Base-by-base conservation (phyloP, 2,329 filamentous ascomycete genomes). In the Penicillium janthinellum region DNA sequence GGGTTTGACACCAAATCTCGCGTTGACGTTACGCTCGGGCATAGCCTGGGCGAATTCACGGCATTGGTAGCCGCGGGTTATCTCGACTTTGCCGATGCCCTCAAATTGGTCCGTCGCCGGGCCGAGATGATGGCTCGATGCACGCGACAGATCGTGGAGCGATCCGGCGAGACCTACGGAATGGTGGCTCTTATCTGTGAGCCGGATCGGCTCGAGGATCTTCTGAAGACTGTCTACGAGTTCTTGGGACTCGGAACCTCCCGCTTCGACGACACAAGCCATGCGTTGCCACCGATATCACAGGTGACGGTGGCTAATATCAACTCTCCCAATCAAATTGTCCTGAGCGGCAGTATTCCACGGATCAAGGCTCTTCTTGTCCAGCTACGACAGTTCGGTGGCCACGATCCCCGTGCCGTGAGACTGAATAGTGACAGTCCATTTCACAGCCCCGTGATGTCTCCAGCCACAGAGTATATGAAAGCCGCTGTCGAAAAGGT, bases 321-420 rank as follows among this genome's bases (percentile, higher is more conserved):
- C 78, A 98, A 98, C 79, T 91, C 89, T 75, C 95, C 92, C 79
- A 96, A 96, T 73, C 94, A 98, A 79, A 96, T 98, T 69, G 94
- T 97, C 54, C 82, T 98, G 54, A 95, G 90, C 72, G 94, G 94
- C 38, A 94, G 88, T 75, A 88, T 97, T 55, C 88, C 89, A 69
- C 84, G 88, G 67, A 96, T 97, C 75, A 88, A 87, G 70, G 89
- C 88, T 58, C 86, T 97, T 17, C 81, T 97, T 55, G 88, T 90
- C 11, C 92, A 97, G 73, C 83, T 98, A 59, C 83, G 92, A 54
- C 91, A 96, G 73, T 97, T 96, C 73, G 86, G 91, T 10, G 93
- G 93, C 11, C 92, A 97, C 73, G 94, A 97, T 75, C 93, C 94
- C 4, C 84, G 94, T 55, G 91, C 92, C 11, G 92, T 98, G 49